These are phyloP conservation scores for Chaetomiaceae sp. DNA, from an alignment of 2,329 filamentous ascomycete genomes.

Conservation along the genomic window DNA sequence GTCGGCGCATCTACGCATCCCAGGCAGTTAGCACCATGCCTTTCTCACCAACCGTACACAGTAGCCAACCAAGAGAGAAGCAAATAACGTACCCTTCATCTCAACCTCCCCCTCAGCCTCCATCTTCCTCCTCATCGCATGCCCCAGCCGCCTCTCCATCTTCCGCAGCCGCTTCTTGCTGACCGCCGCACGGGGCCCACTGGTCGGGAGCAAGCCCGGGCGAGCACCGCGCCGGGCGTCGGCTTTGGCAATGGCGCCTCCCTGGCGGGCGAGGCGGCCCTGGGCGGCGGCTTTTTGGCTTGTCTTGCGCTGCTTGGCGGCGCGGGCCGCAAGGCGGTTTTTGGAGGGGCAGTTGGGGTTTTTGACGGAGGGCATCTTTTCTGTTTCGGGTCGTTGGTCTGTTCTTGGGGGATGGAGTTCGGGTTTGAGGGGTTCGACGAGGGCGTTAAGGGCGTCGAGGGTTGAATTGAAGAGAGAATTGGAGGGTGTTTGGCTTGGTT, in stretches of 20 bases:
- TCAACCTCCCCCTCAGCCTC: conserved; percentile 46
- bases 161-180: conserved; percentile 55
- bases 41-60: too few species aligned
- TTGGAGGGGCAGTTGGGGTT: conserved; percentile 55
- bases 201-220: conserved; percentile 50
- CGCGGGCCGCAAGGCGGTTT: conserved; percentile 47
- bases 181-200: conserved; percentile 47
- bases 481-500: neutral
- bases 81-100: conserved; percentile 40
- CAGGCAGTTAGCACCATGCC: neutral
- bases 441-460: too few species aligned
- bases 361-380: conserved; percentile 49
- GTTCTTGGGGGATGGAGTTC: neutral
- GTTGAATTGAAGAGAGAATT: neutral
- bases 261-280: conserved; percentile 21
- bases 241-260: conserved; percentile 26
- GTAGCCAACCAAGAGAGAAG: neutral
- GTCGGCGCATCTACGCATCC: conserved; percentile 4
- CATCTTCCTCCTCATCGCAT: conserved; percentile 50
- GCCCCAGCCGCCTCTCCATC: conserved; percentile 49
- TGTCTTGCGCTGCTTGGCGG: conserved; percentile 41
- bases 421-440: too few species aligned
- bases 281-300: conserved; percentile 39
- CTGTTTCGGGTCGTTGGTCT: neutral
- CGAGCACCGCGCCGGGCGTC: conserved; percentile 48